Base-by-base conservation (phyloP, 1,139 yeast species). In the Schwanniomyces etchellsii region DNA sequence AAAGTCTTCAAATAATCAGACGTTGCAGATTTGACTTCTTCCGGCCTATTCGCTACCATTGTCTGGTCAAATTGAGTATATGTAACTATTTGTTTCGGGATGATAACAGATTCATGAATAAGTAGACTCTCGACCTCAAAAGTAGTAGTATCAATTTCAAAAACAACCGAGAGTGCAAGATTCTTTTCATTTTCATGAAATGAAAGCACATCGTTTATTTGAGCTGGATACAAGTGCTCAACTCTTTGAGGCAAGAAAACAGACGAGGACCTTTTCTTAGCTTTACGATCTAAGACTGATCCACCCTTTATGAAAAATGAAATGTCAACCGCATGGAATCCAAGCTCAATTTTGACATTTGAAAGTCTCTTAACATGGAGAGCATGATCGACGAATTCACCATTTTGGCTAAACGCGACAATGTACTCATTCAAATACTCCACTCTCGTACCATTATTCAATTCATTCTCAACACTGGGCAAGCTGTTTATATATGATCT, bases 181-280 rank as follows among this genome's bases (percentile, higher is more conserved):
- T 78, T 70, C 36, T 68, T 64, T 36, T 72, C 73, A 37, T 74
- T 77, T 32, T 74, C 79, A 27, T 69, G 64, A 47, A 91, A 80
- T 2, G 88, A 77, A 28, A 83, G 64, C 22, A 66, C 42, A 9
- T 74, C 70, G 40, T 77, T 78, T 29, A 86, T 68, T 28, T 70
- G 68, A 22, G 64, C 63, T 2, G 97, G 96, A 42, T 83, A 72
- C 47, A 91, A 65, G 39, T 81, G 76, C 10, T 73, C 72, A 14
- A 68, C 58, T 41, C 79, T 80, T 50, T 89, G 95, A n/a, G 94
- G 93, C 56, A 91, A 72, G 50, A 81, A 82, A 5, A 91, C 97
- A 10, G 95, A 79, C 3, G 91, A 77, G 2, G 94, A 86, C 52
- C 97, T 75, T 60, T 86, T 88, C 56, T 86, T 84, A 2, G 95